Conservation (phyloP, 2,329 filamentous ascomycete species). For the Colletotrichum eremochloae region DNA sequence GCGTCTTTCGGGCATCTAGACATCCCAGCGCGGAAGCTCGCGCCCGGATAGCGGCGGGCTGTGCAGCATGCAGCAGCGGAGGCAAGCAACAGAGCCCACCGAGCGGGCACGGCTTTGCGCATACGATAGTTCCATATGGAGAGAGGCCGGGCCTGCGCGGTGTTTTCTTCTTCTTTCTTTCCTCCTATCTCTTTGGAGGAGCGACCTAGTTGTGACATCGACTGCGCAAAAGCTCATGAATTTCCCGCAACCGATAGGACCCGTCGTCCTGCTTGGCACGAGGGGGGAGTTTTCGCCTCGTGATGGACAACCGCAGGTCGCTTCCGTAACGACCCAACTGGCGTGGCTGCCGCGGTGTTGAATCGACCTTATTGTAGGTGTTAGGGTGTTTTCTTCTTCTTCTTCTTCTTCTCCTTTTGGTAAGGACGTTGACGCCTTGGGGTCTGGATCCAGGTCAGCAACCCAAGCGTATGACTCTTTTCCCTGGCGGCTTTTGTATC, state of each 20-base stretch:
- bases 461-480: not conserved
- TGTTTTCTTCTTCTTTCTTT: not conserved
- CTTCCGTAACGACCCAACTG: not conserved
- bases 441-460: not conserved
- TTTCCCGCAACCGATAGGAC: not conserved
- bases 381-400: not conserved
- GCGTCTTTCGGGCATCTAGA: not conserved
- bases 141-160: not conserved
- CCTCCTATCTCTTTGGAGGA: not conserved
- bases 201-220: not conserved
- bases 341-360: not conserved
- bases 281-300: too few species aligned
- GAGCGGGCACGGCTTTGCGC: not conserved
- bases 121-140: not conserved
- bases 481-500: constrained; percentile 12
- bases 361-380: not conserved
- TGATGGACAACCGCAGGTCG: not conserved
- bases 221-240: not conserved
- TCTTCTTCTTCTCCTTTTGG: not conserved
- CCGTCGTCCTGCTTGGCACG: not conserved
- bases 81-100: not conserved
- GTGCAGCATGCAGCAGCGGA: not conserved
- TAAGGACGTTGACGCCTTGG: not conserved
- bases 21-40: not conserved
- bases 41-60: not conserved